Percentiles rank a stretch among this genome's conserved stretches.
Conservation (phyloP, 805 yeast genomes). For the Lipomyces starkeyi region DNA sequence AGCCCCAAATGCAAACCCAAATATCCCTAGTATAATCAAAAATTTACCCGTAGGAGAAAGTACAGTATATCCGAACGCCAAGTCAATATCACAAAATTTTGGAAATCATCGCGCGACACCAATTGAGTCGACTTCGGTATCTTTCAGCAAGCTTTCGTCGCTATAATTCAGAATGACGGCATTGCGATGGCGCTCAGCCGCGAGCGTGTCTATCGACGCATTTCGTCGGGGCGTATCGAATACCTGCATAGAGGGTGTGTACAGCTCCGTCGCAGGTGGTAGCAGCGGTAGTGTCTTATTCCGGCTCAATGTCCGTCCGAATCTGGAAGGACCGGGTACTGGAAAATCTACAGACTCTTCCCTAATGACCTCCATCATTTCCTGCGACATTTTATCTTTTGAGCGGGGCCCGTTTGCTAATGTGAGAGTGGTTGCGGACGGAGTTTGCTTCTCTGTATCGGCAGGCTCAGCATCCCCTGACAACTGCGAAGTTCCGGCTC, state of each 20-base stretch:
- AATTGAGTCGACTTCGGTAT: not conserved
- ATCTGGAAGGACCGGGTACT: not conserved
- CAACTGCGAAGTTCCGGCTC: not conserved
- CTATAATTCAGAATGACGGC: not conserved
- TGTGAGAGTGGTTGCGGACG: not conserved
- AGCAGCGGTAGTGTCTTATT: constrained; percentile 1
- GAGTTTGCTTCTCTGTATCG: not conserved
- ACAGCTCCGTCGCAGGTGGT: not conserved
- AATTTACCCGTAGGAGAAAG: too few species aligned
- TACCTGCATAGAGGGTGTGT: not conserved
- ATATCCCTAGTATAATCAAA: not conserved
- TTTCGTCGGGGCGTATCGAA: not conserved
- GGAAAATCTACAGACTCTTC: not conserved
- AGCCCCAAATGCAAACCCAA: not conserved
- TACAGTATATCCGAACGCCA: not conserved
- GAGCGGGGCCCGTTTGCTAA: not conserved
- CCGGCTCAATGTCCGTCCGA: not conserved
- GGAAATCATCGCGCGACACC: not conserved
- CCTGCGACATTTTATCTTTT: not conserved
- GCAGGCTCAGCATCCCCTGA: not conserved
- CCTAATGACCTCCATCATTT: not conserved
- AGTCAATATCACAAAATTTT: not conserved
- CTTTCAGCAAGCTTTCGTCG: not conserved
- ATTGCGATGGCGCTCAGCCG: not conserved
- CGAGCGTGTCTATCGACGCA: not conserved